A percentile compares a stretch with the other conserved stretches of the same genome.
Conservation (phyloP, 305 asterid genomes). For the Solanum hybrid region DNA sequence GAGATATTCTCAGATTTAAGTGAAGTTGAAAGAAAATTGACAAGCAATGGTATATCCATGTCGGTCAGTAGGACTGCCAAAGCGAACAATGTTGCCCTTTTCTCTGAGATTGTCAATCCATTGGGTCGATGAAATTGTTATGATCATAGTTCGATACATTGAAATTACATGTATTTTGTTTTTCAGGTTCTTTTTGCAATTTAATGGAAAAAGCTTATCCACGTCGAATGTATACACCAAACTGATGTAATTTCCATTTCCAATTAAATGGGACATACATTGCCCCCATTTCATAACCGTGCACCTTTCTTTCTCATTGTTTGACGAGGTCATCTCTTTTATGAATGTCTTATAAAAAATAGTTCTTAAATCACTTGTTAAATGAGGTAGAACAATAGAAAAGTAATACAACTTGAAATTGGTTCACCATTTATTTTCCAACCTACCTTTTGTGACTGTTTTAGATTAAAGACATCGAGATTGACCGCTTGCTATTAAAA, state of each 20-base stretch:
- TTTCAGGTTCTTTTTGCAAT: neutral
- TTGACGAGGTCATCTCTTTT: neutral
- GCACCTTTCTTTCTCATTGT: neutral
- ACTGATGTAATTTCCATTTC: too few relatives aligned
- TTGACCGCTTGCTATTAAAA: neutral
- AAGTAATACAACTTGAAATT: neutral
- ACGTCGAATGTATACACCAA: too few relatives aligned
- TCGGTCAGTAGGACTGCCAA: neutral
- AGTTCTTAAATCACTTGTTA: neutral
- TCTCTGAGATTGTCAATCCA: constrained; percentile 35
- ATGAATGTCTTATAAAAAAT: neutral
- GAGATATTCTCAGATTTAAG: constrained; percentile 16
- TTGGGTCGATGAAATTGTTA: constrained; percentile 13
- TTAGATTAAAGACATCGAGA: neutral
- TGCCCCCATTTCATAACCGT: neutral
- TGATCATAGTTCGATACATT: neutral
- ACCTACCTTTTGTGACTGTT: neutral
- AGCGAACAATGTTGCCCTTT: constrained; percentile 19
- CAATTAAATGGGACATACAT: neutral
- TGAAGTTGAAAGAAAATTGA: neutral
- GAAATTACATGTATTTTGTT: neutral
- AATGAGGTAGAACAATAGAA: neutral
- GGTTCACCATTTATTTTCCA: neutral
- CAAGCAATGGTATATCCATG: constrained; percentile 7
- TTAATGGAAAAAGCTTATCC: too few relatives aligned